Evolutionary conservation across 306 rosid genomes (phyloP).

Genomic region (Trifolium fragiferum): DNA sequence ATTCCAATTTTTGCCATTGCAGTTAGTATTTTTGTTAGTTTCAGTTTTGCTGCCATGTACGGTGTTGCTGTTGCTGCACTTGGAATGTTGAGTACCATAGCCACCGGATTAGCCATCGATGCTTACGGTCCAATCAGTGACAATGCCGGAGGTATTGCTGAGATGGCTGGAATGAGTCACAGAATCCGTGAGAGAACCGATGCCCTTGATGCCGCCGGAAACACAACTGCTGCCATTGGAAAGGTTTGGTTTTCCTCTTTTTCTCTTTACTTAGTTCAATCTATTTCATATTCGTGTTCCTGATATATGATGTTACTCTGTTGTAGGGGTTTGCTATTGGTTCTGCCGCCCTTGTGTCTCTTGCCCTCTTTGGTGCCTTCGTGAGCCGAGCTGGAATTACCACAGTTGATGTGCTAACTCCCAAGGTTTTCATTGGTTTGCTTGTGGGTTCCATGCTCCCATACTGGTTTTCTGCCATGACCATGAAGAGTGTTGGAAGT

Average conservation of each 20-base stretch:
- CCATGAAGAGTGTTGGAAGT: constrained; percentile 98
- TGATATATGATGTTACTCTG: constrained; percentile 31
- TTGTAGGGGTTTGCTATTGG: constrained; percentile 92
- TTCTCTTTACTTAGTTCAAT: neutral
- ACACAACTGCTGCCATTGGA: constrained; percentile 97
- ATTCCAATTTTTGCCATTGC: constrained; percentile 98
- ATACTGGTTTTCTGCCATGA: constrained; percentile 99
- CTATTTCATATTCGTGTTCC: neutral
- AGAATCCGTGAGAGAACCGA: constrained; percentile 92
- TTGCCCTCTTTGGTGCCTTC: constrained; percentile 97
- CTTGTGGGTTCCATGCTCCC: constrained; percentile 97
- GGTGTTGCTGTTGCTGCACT: constrained; percentile 98
- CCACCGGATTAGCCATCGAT: constrained; percentile 96
- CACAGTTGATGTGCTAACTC: constrained; percentile 84
- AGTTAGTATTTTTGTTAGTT: constrained; percentile 81
- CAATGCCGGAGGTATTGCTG: constrained; percentile 99
- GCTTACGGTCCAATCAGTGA: constrained; percentile 99
- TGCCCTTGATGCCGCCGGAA: constrained; percentile 99
- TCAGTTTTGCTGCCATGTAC: constrained; percentile 96
- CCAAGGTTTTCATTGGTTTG: constrained; percentile 90
- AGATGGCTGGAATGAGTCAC: constrained; percentile 99
- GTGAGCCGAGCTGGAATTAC: constrained; percentile 85
- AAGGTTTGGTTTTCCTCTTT: constrained; percentile 59
- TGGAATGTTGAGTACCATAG: constrained; percentile 96
- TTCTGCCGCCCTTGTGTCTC: constrained; percentile 94